Evolutionary conservation across 345 rosid genomes (phyloP), one percentile per base, ranked within the genome.

Genomic region (Syzygium oleosum): DNA sequence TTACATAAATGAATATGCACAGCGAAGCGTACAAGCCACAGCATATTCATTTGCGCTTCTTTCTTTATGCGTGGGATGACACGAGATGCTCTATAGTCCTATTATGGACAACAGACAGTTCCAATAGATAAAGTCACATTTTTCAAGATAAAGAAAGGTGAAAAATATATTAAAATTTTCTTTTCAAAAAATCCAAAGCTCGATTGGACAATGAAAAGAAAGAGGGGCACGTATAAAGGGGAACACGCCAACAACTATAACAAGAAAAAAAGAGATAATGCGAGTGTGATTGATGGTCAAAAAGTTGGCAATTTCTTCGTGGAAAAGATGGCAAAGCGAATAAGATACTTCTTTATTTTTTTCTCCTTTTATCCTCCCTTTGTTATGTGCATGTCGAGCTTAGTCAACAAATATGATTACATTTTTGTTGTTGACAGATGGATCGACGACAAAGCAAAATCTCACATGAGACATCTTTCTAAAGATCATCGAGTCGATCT

Each of bases 321-420:
- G 91, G 91, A 91, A 85, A 92, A 88, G 88, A 23, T 65, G 86
- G 88, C 29, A 88, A 90, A 87, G 92, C 8, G 85, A 88, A 61
- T 51, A 65, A 84, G 27, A 23, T 38, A 51, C 55, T 14, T 83
- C 63, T 83, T 61, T 51, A 31, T 41, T 52, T 51, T 6, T 25
- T n/a, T 85, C 8, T 3, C 4, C 21, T 51, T 51, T 84, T 9
- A 10, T 65, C 83, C 89, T 85, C 86, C 86, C 78, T 84, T 22
- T 89, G 21, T 34, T 73, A 73, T 73, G 49, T 73, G 12, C 80
- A 73, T 73, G 80, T 9, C 79, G 38, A 55, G 87, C 87, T 87
- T 91, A 89, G 95, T 94, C 93, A 95, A 92, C 88, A 88, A 55
- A 56, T 56, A 94, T 94, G 93, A 93, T 94, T 93, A 84, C 93